Base-by-base conservation (phyloP, 2,329 filamentous ascomycete genomes). In the Apiospora malaysiana region DNA sequence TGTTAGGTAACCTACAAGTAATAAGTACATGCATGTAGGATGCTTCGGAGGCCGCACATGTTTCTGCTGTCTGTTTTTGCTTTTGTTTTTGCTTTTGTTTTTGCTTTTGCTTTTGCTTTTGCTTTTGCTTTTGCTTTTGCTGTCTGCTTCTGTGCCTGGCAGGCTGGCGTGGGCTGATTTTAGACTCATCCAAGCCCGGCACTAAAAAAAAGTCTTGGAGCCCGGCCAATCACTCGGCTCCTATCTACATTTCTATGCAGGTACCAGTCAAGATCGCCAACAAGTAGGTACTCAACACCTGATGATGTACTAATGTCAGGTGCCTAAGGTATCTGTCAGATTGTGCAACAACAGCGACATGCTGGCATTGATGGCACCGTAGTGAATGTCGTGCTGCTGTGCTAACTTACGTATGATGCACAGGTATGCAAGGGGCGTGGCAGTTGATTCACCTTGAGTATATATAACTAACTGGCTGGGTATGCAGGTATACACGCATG, bases 211-310 rank as follows among this genome's bases (percentile, higher is more conserved):
- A 3, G 10, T n/a, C 56, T 63, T 40, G 40, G 27, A 63, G 27
- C 9, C 56, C 56, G 32, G 21, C 32, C 56, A 63, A 40, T 63
- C 56, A 59, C 51, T n/a, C 27, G 27, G 18, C 25, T 32, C 27
- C 9, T 16, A 12, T n/a, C 51, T 27, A 59, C 51, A 37, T 40
- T 45, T 63, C 12, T 40, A 63, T 63, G 56, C 51, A 59, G 51
- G 51, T 59, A 59, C 51, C 51, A 27, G 27, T 8, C 51, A 59
- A 2, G 51, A 37, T 59, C 51, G 51, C 51, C 51, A 59, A 59
- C 40, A 40, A 40, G 5, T 40, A 40, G 37, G 5, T 42, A 42
- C 40, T 42, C n/a, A n/a, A n/a, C n/a, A n/a, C n/a, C n/a, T n/a
- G n/a, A n/a, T n/a, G n/a, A n/a, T n/a, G n/a, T n/a, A n/a, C n/a